These are phyloP conservation scores for Aspergillus novoparasiticus DNA, from an alignment of 2,329 filamentous ascomycete genomes.

Conservation along the genomic window DNA sequence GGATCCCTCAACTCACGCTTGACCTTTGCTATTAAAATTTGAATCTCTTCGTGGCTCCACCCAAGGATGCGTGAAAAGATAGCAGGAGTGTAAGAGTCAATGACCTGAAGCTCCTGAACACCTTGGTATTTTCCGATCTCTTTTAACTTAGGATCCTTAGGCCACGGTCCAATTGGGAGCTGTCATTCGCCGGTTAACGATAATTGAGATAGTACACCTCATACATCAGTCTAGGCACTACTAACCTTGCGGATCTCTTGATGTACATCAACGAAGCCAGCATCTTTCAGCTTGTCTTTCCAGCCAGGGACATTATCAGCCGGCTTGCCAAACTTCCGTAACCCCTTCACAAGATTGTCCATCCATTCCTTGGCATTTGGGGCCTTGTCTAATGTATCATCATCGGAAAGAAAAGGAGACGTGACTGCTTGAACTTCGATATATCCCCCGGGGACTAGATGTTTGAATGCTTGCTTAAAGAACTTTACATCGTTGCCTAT, in stretches of 20 bases:
- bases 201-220: neutral
- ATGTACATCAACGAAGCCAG: neutral
- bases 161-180: slow-evolving; percentile 1
- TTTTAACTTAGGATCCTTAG: neutral
- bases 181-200: neutral
- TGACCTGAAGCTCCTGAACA: slow-evolving; percentile 1
- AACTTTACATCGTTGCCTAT: neutral
- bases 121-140: slow-evolving; percentile 3
- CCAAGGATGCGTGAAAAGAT: neutral
- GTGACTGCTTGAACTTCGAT: neutral
- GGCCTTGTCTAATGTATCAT: neutral
- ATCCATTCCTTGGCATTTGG: neutral
- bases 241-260: slow-evolving; percentile 1
- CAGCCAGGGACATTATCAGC: neutral
- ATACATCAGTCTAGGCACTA: neutral
- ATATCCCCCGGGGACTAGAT: neutral
- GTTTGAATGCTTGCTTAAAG: neutral
- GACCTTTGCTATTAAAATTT: neutral
- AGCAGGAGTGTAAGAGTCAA: neutral
- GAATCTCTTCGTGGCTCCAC: neutral
- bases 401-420: neutral
- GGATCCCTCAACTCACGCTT: slow-evolving; percentile 1
- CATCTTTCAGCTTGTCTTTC: neutral
- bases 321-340: neutral
- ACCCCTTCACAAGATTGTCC: neutral